phyloP scores from a whole-genome alignment of 2,329 filamentous ascomycete species.

The Fusarium odoratissimum region DNA sequence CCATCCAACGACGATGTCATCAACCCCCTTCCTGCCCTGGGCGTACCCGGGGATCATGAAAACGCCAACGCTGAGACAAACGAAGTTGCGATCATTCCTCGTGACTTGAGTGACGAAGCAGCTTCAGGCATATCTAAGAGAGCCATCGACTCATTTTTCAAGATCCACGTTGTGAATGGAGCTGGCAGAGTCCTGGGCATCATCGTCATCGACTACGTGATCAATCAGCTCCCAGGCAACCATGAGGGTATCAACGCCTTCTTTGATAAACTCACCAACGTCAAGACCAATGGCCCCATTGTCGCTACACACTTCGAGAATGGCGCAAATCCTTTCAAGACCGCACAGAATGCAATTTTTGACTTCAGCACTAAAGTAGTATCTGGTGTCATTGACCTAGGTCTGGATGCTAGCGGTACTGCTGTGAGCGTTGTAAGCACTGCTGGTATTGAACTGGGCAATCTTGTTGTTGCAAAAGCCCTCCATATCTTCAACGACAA shows the following conservation, averaged over 20 bases:
- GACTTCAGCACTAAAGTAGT: background rate
- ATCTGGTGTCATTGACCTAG: background rate
- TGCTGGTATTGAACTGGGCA: background rate
- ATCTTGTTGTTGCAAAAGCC: background rate
- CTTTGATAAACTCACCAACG: background rate
- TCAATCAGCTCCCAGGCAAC: background rate
- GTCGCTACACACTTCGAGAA: background rate
- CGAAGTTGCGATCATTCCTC: background rate
- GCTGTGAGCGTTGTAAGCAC: background rate
- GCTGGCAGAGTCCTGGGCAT: background rate
- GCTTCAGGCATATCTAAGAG: background rate
- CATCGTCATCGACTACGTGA: background rate
- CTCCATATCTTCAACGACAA: background rate
- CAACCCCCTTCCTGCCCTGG: background rate
- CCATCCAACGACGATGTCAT: background rate
- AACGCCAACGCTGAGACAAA: background rate
- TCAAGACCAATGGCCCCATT: background rate
- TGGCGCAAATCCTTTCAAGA: background rate
- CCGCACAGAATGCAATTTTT: background rate
- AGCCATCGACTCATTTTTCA: background rate
- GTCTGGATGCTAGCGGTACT: background rate
- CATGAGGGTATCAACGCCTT: background rate
- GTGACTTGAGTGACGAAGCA: background rate
- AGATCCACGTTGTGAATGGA: background rate
- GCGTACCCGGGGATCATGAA: background rate